Conservation (phyloP, 192 early-diverging fungal genomes). For the Dissophora ornata region DNA sequence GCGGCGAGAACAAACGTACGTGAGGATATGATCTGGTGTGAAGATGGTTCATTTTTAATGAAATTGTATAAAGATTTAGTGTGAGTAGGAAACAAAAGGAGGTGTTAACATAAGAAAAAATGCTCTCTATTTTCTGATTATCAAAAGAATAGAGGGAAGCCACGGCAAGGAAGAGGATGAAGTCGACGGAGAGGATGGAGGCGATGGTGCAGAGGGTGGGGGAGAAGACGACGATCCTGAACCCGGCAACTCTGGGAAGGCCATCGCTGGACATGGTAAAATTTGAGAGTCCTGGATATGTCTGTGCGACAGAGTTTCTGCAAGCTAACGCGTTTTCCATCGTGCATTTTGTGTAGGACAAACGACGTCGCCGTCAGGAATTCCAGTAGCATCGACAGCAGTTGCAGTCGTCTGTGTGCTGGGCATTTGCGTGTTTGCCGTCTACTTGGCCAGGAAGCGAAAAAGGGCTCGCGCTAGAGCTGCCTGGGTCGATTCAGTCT, state of each 20-base stretch:
- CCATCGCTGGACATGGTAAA: neutral
- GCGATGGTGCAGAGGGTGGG: neutral
- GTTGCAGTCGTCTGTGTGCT: constrained; percentile 18
- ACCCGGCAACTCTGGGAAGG: neutral
- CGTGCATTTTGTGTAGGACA: neutral
- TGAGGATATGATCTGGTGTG: neutral
- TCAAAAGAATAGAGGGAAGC: neutral
- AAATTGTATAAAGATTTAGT: neutral
- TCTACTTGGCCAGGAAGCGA: constrained; percentile 25
- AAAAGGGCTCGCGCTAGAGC: constrained; percentile 14
- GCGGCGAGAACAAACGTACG: neutral
- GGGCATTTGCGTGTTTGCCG: constrained; percentile 11
- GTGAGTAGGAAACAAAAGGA: neutral
- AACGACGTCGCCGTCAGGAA: neutral
- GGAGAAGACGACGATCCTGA: neutral
- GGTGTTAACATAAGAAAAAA: neutral
- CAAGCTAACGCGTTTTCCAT: neutral
- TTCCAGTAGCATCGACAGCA: constrained; percentile 28
- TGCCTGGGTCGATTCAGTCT: constrained; percentile 39
- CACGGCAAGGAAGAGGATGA: neutral
- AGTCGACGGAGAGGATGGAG: neutral
- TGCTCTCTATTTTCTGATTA: neutral
- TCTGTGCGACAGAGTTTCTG: too few relatives aligned
- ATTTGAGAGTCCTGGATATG: neutral
- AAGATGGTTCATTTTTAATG: neutral